phyloP scores from a whole-genome alignment of 352 stramenopile species.

The Phytophthora pistaciae region DNA sequence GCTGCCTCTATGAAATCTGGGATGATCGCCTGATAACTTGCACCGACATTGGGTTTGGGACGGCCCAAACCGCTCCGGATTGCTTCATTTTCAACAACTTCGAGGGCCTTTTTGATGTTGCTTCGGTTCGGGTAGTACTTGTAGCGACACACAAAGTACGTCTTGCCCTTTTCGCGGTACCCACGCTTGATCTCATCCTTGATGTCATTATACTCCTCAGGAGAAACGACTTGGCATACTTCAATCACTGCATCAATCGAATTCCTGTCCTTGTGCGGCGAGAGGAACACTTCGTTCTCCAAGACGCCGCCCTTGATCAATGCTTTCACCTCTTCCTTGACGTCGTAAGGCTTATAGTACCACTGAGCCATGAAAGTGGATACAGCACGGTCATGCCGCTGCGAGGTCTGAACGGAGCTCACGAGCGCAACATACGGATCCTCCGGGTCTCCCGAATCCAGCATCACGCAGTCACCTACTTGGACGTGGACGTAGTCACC shows the following conservation, averaged over 20 bases:
- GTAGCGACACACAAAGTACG: slow-evolving; percentile 81
- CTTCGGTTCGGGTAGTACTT: slow-evolving; percentile 83
- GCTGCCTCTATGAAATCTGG: slow-evolving; percentile 47
- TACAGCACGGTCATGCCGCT: slow-evolving; percentile 51
- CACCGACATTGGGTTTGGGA: slow-evolving; percentile 76
- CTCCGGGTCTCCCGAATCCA: slow-evolving; percentile 76
- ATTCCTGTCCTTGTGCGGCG: slow-evolving; percentile 87
- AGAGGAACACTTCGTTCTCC: slow-evolving; percentile 84
- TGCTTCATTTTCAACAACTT: slow-evolving; percentile 72
- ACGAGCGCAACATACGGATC: slow-evolving; percentile 82
- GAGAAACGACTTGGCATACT: slow-evolving; percentile 79
- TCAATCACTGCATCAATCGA: slow-evolving; percentile 82
- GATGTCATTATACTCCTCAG: slow-evolving; percentile 79
- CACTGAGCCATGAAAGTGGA: slow-evolving; percentile 82
- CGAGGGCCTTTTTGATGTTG: slow-evolving; percentile 72
- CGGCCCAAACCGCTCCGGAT: slow-evolving; percentile 72
- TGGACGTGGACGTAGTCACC: slow-evolving; percentile 74
- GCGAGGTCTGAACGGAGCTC: slow-evolving; percentile 73
- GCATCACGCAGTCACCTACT: slow-evolving; percentile 80
- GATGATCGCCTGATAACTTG: slow-evolving; percentile 63
- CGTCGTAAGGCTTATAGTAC: slow-evolving; percentile 88
- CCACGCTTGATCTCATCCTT: slow-evolving; percentile 75
- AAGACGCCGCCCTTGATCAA: slow-evolving; percentile 68
- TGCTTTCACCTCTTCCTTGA: slow-evolving; percentile 68
- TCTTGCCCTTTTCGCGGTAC: slow-evolving; percentile 71